These are phyloP conservation scores for Bullera alba DNA, from an alignment of 768 basidiomycete genomes.

Conservation along the genomic window DNA sequence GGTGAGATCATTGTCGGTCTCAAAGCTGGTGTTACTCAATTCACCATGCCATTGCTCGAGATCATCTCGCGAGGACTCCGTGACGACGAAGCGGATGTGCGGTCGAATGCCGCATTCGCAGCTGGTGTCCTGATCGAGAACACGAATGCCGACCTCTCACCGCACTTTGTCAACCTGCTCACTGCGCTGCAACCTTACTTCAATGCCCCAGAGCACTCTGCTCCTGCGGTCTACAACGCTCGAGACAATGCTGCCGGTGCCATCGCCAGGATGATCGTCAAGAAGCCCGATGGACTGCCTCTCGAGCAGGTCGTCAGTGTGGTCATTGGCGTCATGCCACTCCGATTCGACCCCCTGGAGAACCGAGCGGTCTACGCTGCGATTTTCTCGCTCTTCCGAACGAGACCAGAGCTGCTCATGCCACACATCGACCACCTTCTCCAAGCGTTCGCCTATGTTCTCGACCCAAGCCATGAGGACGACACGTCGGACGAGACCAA, in stretches of 20 bases:
- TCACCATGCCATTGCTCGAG: constrained; percentile 68
- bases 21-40: constrained; percentile 75
- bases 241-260: constrained; percentile 96
- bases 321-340: constrained; percentile 71
- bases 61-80: constrained; percentile 75
- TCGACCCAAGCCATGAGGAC: constrained; percentile 62
- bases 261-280: constrained; percentile 75
- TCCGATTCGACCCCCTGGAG: constrained; percentile 82
- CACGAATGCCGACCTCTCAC: constrained; percentile 68
- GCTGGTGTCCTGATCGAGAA: constrained; percentile 84
- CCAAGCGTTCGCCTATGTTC: constrained; percentile 66
- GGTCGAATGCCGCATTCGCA: constrained; percentile 93
- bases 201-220: constrained; percentile 56
- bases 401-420: constrained; percentile 61
- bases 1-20: constrained; percentile 93
- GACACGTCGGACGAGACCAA: constrained; percentile 75
- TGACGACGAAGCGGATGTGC: constrained; percentile 84
- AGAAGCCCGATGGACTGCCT: constrained; percentile 70
- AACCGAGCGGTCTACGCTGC: constrained; percentile 83
- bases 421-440: constrained; percentile 74
- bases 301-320: constrained; percentile 66
- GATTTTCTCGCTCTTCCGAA: constrained; percentile 78
- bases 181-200: constrained; percentile 75
- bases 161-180: constrained; percentile 73
- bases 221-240: constrained; percentile 67